Conservation (phyloP, 768 basidiomycete genomes). For the Termitomyces sp. region DNA sequence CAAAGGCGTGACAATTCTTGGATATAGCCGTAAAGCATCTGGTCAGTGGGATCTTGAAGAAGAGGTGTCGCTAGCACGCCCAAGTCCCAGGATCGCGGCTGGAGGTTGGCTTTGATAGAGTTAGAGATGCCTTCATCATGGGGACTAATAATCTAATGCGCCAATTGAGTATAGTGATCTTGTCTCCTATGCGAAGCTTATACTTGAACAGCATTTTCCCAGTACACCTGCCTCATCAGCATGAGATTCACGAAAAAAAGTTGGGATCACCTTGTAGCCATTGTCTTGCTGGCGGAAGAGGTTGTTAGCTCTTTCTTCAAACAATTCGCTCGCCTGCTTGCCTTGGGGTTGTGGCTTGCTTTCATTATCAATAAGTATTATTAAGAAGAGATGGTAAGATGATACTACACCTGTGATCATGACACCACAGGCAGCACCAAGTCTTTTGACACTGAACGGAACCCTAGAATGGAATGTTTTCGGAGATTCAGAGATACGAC, state of each 20-base stretch:
- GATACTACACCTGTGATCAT: slow-evolving; percentile 77
- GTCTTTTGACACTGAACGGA: slow-evolving; percentile 67
- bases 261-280: slow-evolving; percentile 68
- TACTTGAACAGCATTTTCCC: slow-evolving; percentile 87
- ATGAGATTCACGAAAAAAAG: background rate
- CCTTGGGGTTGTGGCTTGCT: slow-evolving; percentile 92
- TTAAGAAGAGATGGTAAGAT: slow-evolving; percentile 2
- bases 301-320: background rate
- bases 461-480: slow-evolving; percentile 44
- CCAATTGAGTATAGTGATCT: background rate
- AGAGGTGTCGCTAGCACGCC: slow-evolving; percentile 38
- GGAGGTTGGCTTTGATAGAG: slow-evolving; percentile 59
- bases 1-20: slow-evolving; percentile 30
- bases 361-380: background rate
- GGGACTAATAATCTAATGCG: slow-evolving; percentile 71
- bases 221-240: slow-evolving; percentile 60
- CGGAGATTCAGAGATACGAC: background rate
- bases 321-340: slow-evolving; percentile 19
- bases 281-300: slow-evolving; percentile 65
- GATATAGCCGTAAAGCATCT: slow-evolving; percentile 61
- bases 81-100: slow-evolving; percentile 45
- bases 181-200: background rate
- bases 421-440: slow-evolving; percentile 75
- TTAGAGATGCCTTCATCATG: slow-evolving; percentile 77
- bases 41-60: slow-evolving; percentile 54